Base-by-base conservation (phyloP, 768 basidiomycete species). In the Boletus sp. region DNA sequence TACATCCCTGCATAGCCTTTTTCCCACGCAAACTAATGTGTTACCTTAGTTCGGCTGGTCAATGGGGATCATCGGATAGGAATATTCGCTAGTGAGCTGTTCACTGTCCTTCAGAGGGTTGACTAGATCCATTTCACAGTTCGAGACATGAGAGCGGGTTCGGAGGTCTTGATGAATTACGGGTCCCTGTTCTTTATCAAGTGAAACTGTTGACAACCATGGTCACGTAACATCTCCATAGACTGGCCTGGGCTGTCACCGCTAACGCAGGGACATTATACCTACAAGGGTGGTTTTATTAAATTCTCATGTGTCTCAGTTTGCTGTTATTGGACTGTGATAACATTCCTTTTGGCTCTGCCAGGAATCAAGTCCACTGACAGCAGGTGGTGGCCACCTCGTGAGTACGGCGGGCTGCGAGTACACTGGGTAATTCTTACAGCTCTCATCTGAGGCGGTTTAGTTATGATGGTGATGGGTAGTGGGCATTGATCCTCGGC, bases 51-150 rank as follows among this genome's bases (percentile, higher is more conserved):
- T n/a, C 65, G 63, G 14, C 61, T 83, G 34, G 83, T 89, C 4
- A 82, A 85, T 54, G 85, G 84, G 3, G 83, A 87, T 52, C 82
- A 85, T 47, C 77, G 86, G 15, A 84, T 89, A 50, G 85, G 81
- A 3, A 72, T 90, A 4, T 83, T 56, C n/a, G 51, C 54, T 10
- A 19, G 65, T 66, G 38, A 54, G 64, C 61, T 37, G 11, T 30
- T 47, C 27, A 2, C 25, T 19, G 10, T 15, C 14, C 7, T n/a
- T 27, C 10, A 21, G 29, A 11, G 34, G 34, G 11, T 29, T 14
- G 14, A 29, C 21, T 42, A 44, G 34, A 51, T 15, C 6, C 1
- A 13, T 44, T 53, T 21, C 34, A 10, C 51, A 84, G 83, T 51
- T 11, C 68, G 69, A n/a, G 55, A 64, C 14, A 66, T 83, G 4